Base-by-base conservation (phyloP, 345 rosid genomes). In the Mangifera indica region DNA sequence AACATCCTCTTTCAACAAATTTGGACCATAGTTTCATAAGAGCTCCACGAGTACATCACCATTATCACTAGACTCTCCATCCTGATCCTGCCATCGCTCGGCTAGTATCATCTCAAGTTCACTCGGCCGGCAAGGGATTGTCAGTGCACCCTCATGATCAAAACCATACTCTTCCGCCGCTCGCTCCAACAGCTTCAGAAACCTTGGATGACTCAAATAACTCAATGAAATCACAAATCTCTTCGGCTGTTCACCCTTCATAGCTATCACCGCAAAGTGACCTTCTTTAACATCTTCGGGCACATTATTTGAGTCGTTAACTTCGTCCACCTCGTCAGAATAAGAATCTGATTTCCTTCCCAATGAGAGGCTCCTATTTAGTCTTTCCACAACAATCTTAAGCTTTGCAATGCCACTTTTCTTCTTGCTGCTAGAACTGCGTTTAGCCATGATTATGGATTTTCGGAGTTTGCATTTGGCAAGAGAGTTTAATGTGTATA, bases 151-250 rank as follows among this genome's bases (percentile, higher is more conserved):
- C 5, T 77, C 66, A 15, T 66, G 85, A 51, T 67, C 44, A 59
- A 84, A 81, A 3, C 85, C 87, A 32, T 57, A 82, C 66, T 84
- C 85, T 22, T 84, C 85, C 18, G 78, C 85, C 13, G 87, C 84
- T 22, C 63, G 72, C 72, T 80, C 76, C 54, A 84, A 60, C n/a
- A 82, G 80, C 76, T 65, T 72, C 20, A 60, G 56, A 32, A 84
- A 81, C 55, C 12, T 26, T 20, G 82, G 82, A 34, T 81, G 82
- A 12, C 57, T 40, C 63, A 81, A 62, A 45, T 18, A 78, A 37
- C 70, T 73, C 71, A 76, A 45, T 0, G 82, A 74, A 20, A 78
- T 72, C 21, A 78, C 63, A 29, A 78, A 81, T 58, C 82, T 73
- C 78, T 72, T 72, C 0, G 73, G 69, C 3, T 66, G 66, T 7